Conservation (phyloP, 768 basidiomycete species). For the Glaciozyma antarctica region DNA sequence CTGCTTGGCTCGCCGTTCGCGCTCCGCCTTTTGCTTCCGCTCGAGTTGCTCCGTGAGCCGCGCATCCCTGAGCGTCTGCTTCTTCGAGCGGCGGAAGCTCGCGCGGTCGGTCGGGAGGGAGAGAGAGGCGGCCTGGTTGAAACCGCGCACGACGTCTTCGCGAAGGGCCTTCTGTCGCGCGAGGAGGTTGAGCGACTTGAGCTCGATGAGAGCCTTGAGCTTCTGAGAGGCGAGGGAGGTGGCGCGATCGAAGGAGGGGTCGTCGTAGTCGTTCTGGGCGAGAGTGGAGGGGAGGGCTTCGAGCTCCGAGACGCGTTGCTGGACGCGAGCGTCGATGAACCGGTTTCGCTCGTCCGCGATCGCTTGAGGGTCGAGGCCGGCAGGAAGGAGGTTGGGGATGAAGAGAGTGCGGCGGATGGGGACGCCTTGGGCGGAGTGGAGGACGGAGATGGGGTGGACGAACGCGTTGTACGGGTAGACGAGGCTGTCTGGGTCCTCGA, state of each 20-base stretch:
- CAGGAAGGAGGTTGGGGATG: conserved; percentile 80
- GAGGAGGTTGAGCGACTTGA: conserved; percentile 75
- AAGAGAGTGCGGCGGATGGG: conserved; percentile 50
- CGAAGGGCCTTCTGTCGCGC: conserved; percentile 83
- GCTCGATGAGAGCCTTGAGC: conserved; percentile 80
- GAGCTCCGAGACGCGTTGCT: conserved; percentile 80
- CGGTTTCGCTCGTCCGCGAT: conserved; percentile 84
- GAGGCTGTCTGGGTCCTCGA: conserved; percentile 21
- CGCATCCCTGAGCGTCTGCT: conserved; percentile 78
- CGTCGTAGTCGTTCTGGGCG: conserved; percentile 53
- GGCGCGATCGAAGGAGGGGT: conserved; percentile 41
- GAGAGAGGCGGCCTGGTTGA: conserved; percentile 68
- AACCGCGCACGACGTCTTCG: conserved; percentile 71
- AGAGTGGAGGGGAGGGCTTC: conserved; percentile 62
- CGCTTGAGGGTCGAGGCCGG: conserved; percentile 83
- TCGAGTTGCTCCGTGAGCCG: conserved; percentile 81
- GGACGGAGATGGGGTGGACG: conserved; percentile 50
- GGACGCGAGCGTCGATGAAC: conserved; percentile 77
- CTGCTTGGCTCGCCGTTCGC: conserved; percentile 88
- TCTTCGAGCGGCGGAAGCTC: conserved; percentile 78
- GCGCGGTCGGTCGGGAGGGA: conserved; percentile 74
- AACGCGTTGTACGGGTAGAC: conserved; percentile 28
- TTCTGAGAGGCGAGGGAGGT: conserved; percentile 53
- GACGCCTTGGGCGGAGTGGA: conserved; percentile 51
- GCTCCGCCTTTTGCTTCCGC: conserved; percentile 78